Evolutionary conservation across 352 stramenopile genomes (phyloP).

Genomic region (Phytophthora palmivora): DNA sequence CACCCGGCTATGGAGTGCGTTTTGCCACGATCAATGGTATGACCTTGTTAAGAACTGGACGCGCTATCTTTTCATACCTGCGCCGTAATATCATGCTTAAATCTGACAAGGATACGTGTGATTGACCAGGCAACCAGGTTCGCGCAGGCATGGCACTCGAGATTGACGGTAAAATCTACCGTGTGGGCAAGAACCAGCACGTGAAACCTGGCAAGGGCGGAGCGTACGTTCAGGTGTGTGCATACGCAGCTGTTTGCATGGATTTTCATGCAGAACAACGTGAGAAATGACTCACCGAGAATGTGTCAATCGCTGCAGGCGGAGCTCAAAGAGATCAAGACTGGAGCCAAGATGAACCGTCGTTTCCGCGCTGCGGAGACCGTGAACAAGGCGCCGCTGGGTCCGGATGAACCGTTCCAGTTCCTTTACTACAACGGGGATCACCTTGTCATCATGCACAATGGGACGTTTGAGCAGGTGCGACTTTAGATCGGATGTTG

Average conservation of each 20-base stretch:
- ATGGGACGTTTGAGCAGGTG: slow-evolving; percentile 84
- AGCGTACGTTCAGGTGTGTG: slow-evolving; percentile 74
- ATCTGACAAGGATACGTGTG: slow-evolving; percentile 13
- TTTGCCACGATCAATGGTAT: slow-evolving; percentile 78
- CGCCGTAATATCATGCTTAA: not conserved
- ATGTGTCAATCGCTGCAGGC: slow-evolving; percentile 41
- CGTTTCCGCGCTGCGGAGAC: slow-evolving; percentile 85
- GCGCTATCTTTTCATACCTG: not conserved
- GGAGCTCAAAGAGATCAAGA: slow-evolving; percentile 90
- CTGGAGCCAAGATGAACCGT: slow-evolving; percentile 81
- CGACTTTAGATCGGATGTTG: not conserved
- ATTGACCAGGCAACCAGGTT: slow-evolving; percentile 76
- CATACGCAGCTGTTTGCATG: not conserved
- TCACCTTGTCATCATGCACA: slow-evolving; percentile 89
- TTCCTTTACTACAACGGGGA: slow-evolving; percentile 84
- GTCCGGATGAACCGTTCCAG: slow-evolving; percentile 78
- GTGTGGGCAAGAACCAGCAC: slow-evolving; percentile 84
- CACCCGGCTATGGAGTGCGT: slow-evolving; percentile 46
- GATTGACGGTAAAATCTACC: slow-evolving; percentile 85
- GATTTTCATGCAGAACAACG: not conserved
- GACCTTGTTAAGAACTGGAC: not conserved
- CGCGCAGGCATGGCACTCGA: slow-evolving; percentile 85
- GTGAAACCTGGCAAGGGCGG: slow-evolving; percentile 88
- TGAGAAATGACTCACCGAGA: slow-evolving; percentile 6
- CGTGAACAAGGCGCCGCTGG: slow-evolving; percentile 80